Percentiles rank a stretch among this genome's conserved stretches.
These are phyloP conservation scores for Nephelium lappaceum DNA, from an alignment of 345 rosid species.

Conservation along the genomic window DNA sequence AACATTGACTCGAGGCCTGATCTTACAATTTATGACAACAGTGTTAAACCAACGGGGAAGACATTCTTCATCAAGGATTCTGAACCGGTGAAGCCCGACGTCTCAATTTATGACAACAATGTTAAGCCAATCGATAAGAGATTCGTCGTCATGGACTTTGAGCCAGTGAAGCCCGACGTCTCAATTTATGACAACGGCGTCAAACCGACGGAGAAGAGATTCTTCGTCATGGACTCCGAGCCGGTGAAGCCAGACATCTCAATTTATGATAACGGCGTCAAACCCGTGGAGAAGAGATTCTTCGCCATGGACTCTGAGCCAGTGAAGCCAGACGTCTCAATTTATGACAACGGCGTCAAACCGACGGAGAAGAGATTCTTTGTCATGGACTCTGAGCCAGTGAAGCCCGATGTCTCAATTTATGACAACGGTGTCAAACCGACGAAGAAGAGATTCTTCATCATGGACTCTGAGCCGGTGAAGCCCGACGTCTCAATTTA, in stretches of 20 bases:
- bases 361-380: neutral
- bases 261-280: too few species aligned
- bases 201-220: neutral
- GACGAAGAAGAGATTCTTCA: neutral
- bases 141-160: neutral
- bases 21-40: neutral
- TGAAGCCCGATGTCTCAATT: neutral
- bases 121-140: neutral
- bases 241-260: neutral
- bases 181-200: neutral
- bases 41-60: neutral
- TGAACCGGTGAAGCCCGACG: neutral
- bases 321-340: too few species aligned
- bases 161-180: neutral
- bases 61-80: neutral
- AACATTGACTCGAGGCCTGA: neutral
- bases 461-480: conserved; percentile 3
- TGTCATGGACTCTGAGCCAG: neutral
- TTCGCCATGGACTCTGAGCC: too few species aligned
- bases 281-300: too few species aligned
- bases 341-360: too few species aligned
- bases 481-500: neutral
- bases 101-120: neutral
- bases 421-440: too few species aligned
- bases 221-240: neutral